Percentiles rank a stretch among this genome's conserved stretches.
phyloP scores from a whole-genome alignment of 2,329 filamentous ascomycete genomes.

The Peltaster fructicola region DNA sequence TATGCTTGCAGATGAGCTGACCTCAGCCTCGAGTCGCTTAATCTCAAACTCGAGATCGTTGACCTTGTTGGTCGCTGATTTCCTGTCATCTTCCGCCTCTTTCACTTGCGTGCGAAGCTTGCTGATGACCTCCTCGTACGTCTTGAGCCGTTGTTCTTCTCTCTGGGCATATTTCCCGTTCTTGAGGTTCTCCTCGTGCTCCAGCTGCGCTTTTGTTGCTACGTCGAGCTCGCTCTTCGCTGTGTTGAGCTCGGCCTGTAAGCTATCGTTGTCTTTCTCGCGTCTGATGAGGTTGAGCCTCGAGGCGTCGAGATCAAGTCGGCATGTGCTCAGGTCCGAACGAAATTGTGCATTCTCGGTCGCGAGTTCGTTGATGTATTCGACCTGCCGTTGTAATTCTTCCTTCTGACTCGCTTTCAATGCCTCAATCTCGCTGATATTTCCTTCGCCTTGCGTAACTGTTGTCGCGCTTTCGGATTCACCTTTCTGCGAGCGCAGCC shows the following conservation, averaged over 20 bases:
- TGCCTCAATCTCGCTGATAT: slow-evolving; percentile 48
- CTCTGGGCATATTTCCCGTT: slow-evolving; percentile 28
- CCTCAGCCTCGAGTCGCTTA: slow-evolving; percentile 15
- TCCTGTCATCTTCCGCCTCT: slow-evolving; percentile 33
- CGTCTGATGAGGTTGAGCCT: slow-evolving; percentile 10
- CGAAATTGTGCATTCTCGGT: slow-evolving; percentile 50
- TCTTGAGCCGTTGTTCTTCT: slow-evolving; percentile 34
- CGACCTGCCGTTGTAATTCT: slow-evolving; percentile 41
- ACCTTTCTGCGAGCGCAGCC: slow-evolving; percentile 27
- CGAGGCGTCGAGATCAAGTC: slow-evolving; percentile 32
- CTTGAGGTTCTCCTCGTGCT: slow-evolving; percentile 28
- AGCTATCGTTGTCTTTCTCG: slow-evolving; percentile 8
- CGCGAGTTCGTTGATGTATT: slow-evolving; percentile 54
- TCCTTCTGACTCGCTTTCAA: slow-evolving; percentile 53
- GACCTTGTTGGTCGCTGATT: slow-evolving; percentile 25
- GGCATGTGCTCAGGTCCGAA: slow-evolving; percentile 44
- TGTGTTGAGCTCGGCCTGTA: slow-evolving; percentile 24
- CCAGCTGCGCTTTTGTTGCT: slow-evolving; percentile 22
- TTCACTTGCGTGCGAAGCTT: slow-evolving; percentile 36
- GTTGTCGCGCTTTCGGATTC: slow-evolving; percentile 3
- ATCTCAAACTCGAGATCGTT: slow-evolving; percentile 17
- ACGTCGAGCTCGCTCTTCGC: slow-evolving; percentile 15
- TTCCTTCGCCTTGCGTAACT: slow-evolving; percentile 1
- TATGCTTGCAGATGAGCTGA: slow-evolving; percentile 6
- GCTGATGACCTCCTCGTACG: slow-evolving; percentile 38